These are phyloP conservation scores for Xylaria nigripes DNA, from an alignment of 495 filamentous ascomycete genomes.

Conservation along the genomic window DNA sequence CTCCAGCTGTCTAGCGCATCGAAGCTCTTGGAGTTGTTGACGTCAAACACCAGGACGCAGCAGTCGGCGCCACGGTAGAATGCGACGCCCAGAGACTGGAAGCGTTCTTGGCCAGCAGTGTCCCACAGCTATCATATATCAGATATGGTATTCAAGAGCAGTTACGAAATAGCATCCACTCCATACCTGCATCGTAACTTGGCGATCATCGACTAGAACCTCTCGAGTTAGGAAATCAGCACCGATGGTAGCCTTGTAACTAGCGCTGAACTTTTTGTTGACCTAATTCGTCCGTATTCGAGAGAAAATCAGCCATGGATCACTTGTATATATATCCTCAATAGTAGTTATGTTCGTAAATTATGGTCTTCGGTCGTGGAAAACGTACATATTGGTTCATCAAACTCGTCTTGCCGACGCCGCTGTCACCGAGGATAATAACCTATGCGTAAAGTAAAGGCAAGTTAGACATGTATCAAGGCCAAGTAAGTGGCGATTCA, in stretches of 20 bases:
- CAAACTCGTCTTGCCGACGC: slow-evolving; percentile 97
- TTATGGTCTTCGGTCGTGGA: slow-evolving; percentile 1
- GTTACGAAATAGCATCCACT: slow-evolving; percentile 7
- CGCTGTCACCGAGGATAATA: slow-evolving; percentile 96
- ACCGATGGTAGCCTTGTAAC: slow-evolving; percentile 99
- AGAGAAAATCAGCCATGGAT: neutral
- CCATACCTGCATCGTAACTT: slow-evolving; percentile 95
- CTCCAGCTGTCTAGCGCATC: slow-evolving; percentile 97
- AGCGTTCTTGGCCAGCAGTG: slow-evolving; percentile 94
- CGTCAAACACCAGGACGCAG: slow-evolving; percentile 96
- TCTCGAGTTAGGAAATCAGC: slow-evolving; percentile 98
- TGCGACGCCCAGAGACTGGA: slow-evolving; percentile 93
- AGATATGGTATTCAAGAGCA: slow-evolving; percentile 7
- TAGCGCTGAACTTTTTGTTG: slow-evolving; percentile 99
- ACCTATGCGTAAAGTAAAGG: slow-evolving; percentile 49
- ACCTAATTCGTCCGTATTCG: slow-evolving; percentile 62
- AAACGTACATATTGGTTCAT: slow-evolving; percentile 99
- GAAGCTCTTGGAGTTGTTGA: slow-evolving; percentile 98
- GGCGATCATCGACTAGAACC: slow-evolving; percentile 90
- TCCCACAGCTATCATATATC: slow-evolving; percentile 73
- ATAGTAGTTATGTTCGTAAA: neutral
- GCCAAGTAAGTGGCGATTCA: neutral
- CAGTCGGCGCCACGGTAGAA: slow-evolving; percentile 99
- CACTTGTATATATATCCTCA: neutral
- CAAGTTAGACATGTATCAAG: neutral